Base-by-base conservation (phyloP, 331 rosid genomes). In the Quercus phellos region DNA sequence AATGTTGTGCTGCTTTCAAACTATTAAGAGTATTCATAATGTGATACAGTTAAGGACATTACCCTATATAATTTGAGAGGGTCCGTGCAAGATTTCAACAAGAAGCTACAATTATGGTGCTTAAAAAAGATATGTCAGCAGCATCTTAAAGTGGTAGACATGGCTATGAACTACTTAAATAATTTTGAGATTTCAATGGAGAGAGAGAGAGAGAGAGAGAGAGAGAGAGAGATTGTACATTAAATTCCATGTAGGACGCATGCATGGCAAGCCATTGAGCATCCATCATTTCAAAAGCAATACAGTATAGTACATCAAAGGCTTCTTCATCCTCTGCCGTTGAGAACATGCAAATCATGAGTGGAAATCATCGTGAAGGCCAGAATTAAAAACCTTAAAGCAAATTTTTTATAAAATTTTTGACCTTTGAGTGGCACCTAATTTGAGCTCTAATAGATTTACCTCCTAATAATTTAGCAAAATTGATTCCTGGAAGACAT, bases 241-340 rank as follows among this genome's bases (percentile, higher is more conserved):
- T 95, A 58, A 95, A 95, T 54, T 95, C 82, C 99, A 95, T 95
- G 87, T 95, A 95, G 56, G 98, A 92, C 63, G 99, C 99, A 55
- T 80, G 89, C 99, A 88, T 90, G 18, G 99, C 96, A 29, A 95
- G 89, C 99, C 98, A 95, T 74, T 90, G 98, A 38, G 97, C 98
- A 86, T 95, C 99, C 97, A 92, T 84, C 98, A 95, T 87, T 84
- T 92, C 97, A 12, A 87, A 95, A 59, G 99, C 97, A 82, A 95
- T 79, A 69, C 98, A 95, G 76, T 84, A 95, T 24, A 95, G 86
- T 59, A 86, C n/a, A 78, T 95, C 98, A 8, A 92, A 95, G 34
- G 97, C 97, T 78, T 85, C 94, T 87, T 91, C 98, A 75, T 91
- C 90, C 77, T 92, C 99, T 95, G 97, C 78, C 64, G 32, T 50